Percentiles rank a stretch among this genome's conserved stretches.
Evolutionary conservation across 345 rosid species (phyloP).

Genomic region (Rhizophora apiculata): DNA sequence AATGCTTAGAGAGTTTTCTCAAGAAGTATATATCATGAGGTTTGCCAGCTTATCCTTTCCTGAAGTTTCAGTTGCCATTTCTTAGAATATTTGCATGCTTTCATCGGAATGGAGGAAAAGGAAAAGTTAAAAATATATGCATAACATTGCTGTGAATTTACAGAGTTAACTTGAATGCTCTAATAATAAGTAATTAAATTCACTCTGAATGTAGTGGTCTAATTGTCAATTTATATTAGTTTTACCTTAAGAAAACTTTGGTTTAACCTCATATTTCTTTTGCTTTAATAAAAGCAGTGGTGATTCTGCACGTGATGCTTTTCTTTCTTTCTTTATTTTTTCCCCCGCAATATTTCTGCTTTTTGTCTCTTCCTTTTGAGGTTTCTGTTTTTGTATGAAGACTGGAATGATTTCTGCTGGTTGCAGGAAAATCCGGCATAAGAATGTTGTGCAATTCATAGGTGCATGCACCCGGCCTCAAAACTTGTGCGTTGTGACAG

Average conservation of each 20-base stretch:
- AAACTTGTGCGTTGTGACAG: slow-evolving; percentile 88
- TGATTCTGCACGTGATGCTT: neutral
- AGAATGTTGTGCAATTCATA: slow-evolving; percentile 88
- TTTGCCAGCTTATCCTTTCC: slow-evolving; percentile 30
- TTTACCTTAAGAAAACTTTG: neutral
- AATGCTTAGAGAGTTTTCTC: slow-evolving; percentile 82
- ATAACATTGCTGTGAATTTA: too few species aligned
- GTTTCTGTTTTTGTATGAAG: slow-evolving; percentile 6
- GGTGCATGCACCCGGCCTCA: slow-evolving; percentile 92
- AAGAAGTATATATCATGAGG: slow-evolving; percentile 98
- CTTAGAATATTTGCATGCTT: neutral
- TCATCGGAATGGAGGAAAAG: neutral
- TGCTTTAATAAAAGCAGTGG: neutral
- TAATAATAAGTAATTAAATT: slow-evolving; percentile 3
- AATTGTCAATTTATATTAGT: neutral
- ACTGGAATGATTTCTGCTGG: slow-evolving; percentile 10
- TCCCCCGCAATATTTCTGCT: neutral
- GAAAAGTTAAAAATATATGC: too few species aligned
- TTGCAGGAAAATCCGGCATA: slow-evolving; percentile 87
- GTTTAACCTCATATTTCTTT: neutral
- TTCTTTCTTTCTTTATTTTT: too few species aligned
- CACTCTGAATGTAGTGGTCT: neutral
- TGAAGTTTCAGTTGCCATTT: neutral
- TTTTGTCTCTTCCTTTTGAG: slow-evolving; percentile 4
- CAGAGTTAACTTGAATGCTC: neutral